Percentiles rank a stretch among this genome's conserved stretches.
These are phyloP conservation scores for Cryptosporidium bovis DNA, from an alignment of 169 alveolate genomes.

Conservation along the genomic window DNA sequence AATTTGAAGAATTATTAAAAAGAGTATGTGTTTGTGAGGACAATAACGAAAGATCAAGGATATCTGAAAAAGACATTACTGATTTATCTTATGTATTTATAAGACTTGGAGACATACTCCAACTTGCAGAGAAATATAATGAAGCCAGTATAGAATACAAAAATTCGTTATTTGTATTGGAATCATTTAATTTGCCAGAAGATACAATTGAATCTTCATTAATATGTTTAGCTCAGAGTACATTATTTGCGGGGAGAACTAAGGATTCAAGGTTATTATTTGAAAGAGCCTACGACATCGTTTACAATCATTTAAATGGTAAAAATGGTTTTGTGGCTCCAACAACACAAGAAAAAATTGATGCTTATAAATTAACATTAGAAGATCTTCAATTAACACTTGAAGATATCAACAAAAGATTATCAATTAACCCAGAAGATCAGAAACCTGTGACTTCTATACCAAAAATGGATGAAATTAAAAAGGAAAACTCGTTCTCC, in stretches of 20 bases:
- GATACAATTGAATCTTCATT: conserved; percentile 53
- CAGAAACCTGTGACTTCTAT: conserved; percentile 57
- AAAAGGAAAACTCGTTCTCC: conserved; percentile 41
- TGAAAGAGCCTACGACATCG: conserved; percentile 42
- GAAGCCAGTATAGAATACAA: conserved; percentile 59
- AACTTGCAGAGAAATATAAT: conserved; percentile 57
- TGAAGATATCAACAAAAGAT: conserved; percentile 52
- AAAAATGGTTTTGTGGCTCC: conserved; percentile 56
- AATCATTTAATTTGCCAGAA: conserved; percentile 28
- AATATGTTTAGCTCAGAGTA: conserved; percentile 72
- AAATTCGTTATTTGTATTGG: conserved; percentile 43
- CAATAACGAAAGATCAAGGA: conserved; percentile 27
- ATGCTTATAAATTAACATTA: conserved; percentile 46
- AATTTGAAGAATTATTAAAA: conserved; percentile 43
- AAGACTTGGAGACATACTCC: conserved; percentile 61
- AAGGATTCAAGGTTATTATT: conserved; percentile 39
- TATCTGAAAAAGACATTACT: conserved; percentile 51
- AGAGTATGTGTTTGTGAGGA: conserved; percentile 3
- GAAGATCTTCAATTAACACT: conserved; percentile 72
- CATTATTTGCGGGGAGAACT: conserved; percentile 46
- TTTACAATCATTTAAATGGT: conserved; percentile 44
- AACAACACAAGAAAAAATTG: conserved; percentile 17
- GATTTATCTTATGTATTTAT: conserved; percentile 57
- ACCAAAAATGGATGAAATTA: conserved; percentile 56
- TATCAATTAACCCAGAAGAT: conserved; percentile 40